Evolutionary conservation across 345 rosid genomes (phyloP), one percentile per base, ranked within the genome.

Genomic region (Gossypium thurberi): DNA sequence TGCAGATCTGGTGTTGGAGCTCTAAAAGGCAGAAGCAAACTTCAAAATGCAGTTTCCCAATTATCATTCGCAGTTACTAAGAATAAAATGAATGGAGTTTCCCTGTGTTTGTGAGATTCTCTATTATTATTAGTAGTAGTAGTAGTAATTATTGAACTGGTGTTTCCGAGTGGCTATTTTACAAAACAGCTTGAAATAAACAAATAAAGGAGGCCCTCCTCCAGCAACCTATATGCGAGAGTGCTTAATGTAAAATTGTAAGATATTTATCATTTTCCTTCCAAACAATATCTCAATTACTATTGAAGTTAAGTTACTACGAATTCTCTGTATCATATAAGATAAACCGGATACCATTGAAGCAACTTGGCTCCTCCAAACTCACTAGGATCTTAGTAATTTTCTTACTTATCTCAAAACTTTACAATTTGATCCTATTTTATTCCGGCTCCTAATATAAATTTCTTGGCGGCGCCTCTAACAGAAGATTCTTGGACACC

Each of bases 1-100:
- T 43, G 87, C 67, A 90, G 94, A 90, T 78, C 82, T 87, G 64
- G 94, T 90, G 68, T 74, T 90, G 90, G 94, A 90, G 89, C 91
- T 87, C 72, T 87, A 73, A 80, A 77, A 65, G 72, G 81, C 61
- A 59, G 77, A 73, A 28, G 83, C 65, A 33, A 75, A 82, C 74
- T 63, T n/a, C 53, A n/a, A 73, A 72, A 60, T 12, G 10, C 18
- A 60, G 55, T 18, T 26, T 44, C 18, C 11, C 2, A 47, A 65
- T 8, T 61, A 37, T 44, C 69, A 51, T 71, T 52, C 28, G 11
- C 52, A 12, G 51, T 21, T 65, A 70, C 43, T 9, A 68, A 60
- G 18, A 43, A 64, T 33, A 47, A 74, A 55, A 52, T 52, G 48
- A 20, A 18, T 51, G 70, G 43, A 21, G 60, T 40, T 8, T 53